phyloP scores from a whole-genome alignment of 768 basidiomycete genomes.

The Glaciozyma martinii region DNA sequence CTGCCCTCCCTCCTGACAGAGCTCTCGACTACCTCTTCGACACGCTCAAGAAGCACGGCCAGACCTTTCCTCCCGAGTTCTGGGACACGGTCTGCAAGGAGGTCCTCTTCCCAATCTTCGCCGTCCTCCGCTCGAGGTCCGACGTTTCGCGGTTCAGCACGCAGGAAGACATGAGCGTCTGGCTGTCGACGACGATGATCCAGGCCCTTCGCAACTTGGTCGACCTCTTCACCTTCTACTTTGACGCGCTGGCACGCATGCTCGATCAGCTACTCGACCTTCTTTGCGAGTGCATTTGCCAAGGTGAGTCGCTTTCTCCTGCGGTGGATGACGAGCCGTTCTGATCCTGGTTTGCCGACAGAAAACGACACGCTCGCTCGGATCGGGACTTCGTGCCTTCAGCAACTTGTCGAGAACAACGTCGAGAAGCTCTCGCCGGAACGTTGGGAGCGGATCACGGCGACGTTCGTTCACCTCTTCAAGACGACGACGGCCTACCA shows the following conservation, averaged over 20 bases:
- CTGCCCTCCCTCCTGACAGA: conserved; percentile 45
- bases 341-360: conserved; percentile 38
- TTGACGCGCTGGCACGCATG: conserved; percentile 77
- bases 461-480: conserved; percentile 93
- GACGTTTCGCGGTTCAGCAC: conserved; percentile 87
- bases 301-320: conserved; percentile 54
- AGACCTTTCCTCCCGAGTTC: conserved; percentile 76
- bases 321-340: background rate
- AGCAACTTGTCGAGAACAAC: conserved; percentile 89
- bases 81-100: conserved; percentile 98
- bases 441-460: conserved; percentile 84
- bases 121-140: conserved; percentile 83
- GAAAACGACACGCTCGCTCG: conserved; percentile 97
- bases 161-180: conserved; percentile 98
- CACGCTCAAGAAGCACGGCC: conserved; percentile 82
- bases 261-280: conserved; percentile 89
- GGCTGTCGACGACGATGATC: conserved; percentile 98
- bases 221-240: conserved; percentile 91
- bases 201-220: conserved; percentile 92
- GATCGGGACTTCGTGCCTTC: conserved; percentile 94
- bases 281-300: conserved; percentile 92
- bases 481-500: conserved; percentile 95
- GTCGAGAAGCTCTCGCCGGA: conserved; percentile 70
- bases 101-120: conserved; percentile 95
- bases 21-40: conserved; percentile 94